Base-by-base conservation (phyloP, 352 stramenopile species). In the Globisporangium nunn region DNA sequence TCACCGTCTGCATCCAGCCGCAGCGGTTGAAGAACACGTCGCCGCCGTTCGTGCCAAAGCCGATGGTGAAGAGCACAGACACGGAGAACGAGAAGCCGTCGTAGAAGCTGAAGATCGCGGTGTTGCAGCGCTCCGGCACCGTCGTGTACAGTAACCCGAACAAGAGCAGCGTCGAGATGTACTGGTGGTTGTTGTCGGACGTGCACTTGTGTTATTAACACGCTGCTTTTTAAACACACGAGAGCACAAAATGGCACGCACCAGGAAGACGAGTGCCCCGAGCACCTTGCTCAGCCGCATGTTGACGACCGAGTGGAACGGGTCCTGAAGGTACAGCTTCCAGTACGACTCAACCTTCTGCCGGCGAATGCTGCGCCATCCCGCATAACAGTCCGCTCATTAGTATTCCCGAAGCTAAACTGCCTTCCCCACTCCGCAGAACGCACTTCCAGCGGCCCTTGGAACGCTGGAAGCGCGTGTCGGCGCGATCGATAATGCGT, bases 21-120 rank as follows among this genome's bases (percentile, higher is more conserved):
- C 96, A 99, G 40, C 87, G 73, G 31, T 83, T 83, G 70, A 98
- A 98, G 71, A 90, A 93, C 3, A 93, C 72, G 52, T 91, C 80
- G 35, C 77, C 81, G 31, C 76, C 78, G 52, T 88, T 88, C 17
- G 78, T 83, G 52, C 80, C 81, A 58, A 94, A 91, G 45, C 80
- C 84, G 54, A 92, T 91, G 0, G 78, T 89, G 59, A 90, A 90
- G 14, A 91, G 67, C 39, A 86, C 79, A 7, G 81, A 91, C 23
- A 88, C 78, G 50, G 81, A 90, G 59, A 94, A 92, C 31, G 78
- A 85, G 56, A 89, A 94, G 18, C 73, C 78, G 59, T 93, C 81
- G 31, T 84, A 78, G 59, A 88, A 85, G 30, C 68, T 74, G 46
- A 63, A 39, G 49, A 96, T 86, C 35, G 68, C 70, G 37, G 88